Percentiles rank a stretch among this genome's conserved stretches.
phyloP scores from a whole-genome alignment of 768 basidiomycete genomes.

The Trametes maxima region DNA sequence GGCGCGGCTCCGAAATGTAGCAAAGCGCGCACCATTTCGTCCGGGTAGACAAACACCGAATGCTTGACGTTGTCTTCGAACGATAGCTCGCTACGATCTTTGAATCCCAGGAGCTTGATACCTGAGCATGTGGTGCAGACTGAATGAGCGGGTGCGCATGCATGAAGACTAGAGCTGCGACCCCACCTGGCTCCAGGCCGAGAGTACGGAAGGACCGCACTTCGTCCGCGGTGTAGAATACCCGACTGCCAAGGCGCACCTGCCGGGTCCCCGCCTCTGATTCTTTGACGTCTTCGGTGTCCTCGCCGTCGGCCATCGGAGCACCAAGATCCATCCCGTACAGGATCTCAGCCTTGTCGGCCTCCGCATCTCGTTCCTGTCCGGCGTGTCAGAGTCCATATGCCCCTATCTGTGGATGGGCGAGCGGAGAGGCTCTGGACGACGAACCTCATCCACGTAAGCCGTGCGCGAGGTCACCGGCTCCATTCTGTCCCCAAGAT shows the following conservation, averaged over 20 bases:
- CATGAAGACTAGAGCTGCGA: neutral
- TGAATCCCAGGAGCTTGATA: slow-evolving; percentile 93
- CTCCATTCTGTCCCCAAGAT: slow-evolving; percentile 76
- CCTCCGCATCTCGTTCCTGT: slow-evolving; percentile 40
- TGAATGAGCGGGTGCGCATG: slow-evolving; percentile 1
- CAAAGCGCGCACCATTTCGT: slow-evolving; percentile 67
- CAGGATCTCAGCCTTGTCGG: slow-evolving; percentile 38
- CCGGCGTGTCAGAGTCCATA: neutral
- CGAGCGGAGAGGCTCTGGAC: neutral
- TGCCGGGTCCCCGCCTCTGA: slow-evolving; percentile 26
- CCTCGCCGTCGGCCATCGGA: slow-evolving; percentile 41
- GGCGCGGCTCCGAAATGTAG: neutral
- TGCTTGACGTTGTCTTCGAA: slow-evolving; percentile 95
- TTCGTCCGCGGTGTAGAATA: slow-evolving; percentile 86
- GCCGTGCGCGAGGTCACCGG: slow-evolving; percentile 69
- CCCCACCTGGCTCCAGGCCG: slow-evolving; percentile 72
- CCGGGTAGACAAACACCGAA: slow-evolving; percentile 88
- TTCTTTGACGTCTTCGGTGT: slow-evolving; percentile 33
- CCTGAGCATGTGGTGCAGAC: slow-evolving; percentile 43
- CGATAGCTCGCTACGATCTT: slow-evolving; percentile 62
- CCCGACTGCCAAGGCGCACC: slow-evolving; percentile 43
- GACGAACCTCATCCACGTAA: slow-evolving; percentile 74
- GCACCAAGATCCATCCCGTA: slow-evolving; percentile 46
- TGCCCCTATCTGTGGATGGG: neutral
- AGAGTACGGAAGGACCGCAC: slow-evolving; percentile 80